phyloP scores from a whole-genome alignment of 192 early-diverging fungal genomes.

The Coemansia sp. region DNA sequence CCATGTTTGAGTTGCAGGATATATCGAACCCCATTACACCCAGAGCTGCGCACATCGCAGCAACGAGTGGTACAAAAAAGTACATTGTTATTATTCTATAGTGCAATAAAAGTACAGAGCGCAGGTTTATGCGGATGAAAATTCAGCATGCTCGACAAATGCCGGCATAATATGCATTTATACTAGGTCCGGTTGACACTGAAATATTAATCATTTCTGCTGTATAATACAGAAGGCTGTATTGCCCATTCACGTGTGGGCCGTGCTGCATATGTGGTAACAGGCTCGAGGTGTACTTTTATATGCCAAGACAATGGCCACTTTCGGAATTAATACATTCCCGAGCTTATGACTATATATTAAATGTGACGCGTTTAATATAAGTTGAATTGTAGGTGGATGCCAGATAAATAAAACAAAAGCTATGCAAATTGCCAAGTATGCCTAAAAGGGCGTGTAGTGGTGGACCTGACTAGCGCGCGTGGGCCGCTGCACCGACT shows the following conservation, averaged over 20 bases:
- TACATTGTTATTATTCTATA: background rate
- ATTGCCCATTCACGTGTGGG: constrained; percentile 7
- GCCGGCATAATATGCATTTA: background rate
- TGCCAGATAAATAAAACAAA: background rate
- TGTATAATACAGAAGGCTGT: background rate
- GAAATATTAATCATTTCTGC: background rate
- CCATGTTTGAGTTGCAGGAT: constrained; percentile 56
- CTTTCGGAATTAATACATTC: background rate
- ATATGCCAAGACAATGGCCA: constrained; percentile 3
- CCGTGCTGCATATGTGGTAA: background rate
- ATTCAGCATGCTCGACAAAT: background rate
- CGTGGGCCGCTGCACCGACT: background rate
- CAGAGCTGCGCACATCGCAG: constrained; percentile 10
- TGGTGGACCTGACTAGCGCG: background rate
- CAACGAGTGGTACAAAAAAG: background rate
- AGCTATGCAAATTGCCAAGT: background rate
- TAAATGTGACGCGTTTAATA: background rate
- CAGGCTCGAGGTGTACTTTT: constrained; percentile 6
- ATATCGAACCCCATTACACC: constrained; percentile 49
- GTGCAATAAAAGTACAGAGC: background rate
- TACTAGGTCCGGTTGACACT: background rate
- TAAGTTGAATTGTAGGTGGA: background rate
- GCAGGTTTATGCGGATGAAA: background rate
- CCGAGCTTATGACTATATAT: constrained; percentile 3
- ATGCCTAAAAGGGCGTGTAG: background rate